A percentile compares a stretch with the other conserved stretches of the same genome.
These are phyloP conservation scores for Teunomyces gatunensis DNA, from an alignment of 805 yeast species.

Conservation along the genomic window DNA sequence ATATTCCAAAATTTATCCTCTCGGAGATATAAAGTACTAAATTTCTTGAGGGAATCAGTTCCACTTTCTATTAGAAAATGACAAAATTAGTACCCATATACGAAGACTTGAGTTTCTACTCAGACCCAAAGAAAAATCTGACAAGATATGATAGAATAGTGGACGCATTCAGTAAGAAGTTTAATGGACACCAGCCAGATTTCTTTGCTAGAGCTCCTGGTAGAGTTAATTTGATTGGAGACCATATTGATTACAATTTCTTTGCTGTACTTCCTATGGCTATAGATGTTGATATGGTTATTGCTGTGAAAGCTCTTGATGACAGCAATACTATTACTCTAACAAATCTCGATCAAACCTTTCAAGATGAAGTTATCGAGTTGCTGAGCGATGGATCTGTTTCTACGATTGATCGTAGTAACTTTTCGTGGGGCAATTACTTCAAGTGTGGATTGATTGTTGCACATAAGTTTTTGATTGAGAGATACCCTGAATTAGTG, in stretches of 20 bases:
- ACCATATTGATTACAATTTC: constrained; percentile 68
- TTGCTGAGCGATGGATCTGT: constrained; percentile 40
- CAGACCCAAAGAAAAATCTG: constrained; percentile 24
- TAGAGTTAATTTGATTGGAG: constrained; percentile 71
- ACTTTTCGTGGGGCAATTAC: constrained; percentile 64
- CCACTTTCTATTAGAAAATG: not conserved
- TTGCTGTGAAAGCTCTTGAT: constrained; percentile 39
- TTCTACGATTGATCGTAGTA: constrained; percentile 46
- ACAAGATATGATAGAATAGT: constrained; percentile 26
- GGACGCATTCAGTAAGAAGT: constrained; percentile 20
- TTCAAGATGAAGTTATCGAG: constrained; percentile 33
- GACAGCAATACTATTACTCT: constrained; percentile 24
- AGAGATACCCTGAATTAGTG: constrained; percentile 26
- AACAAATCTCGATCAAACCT: constrained; percentile 32
- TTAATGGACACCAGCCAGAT: constrained; percentile 31
- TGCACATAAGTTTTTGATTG: constrained; percentile 48
- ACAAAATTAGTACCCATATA: constrained; percentile 30
- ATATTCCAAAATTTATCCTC: not conserved
- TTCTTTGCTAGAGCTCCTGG: constrained; percentile 70
- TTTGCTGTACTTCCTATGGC: constrained; percentile 75
- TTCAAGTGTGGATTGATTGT: constrained; percentile 64
- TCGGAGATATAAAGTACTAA: not conserved
- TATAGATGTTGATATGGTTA: constrained; percentile 58
- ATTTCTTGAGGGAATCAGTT: not conserved
- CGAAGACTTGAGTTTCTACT: constrained; percentile 33